Evolutionary conservation across 805 yeast genomes (phyloP), one percentile per base, ranked within the genome.

Genomic region (Candida loeiensis): DNA sequence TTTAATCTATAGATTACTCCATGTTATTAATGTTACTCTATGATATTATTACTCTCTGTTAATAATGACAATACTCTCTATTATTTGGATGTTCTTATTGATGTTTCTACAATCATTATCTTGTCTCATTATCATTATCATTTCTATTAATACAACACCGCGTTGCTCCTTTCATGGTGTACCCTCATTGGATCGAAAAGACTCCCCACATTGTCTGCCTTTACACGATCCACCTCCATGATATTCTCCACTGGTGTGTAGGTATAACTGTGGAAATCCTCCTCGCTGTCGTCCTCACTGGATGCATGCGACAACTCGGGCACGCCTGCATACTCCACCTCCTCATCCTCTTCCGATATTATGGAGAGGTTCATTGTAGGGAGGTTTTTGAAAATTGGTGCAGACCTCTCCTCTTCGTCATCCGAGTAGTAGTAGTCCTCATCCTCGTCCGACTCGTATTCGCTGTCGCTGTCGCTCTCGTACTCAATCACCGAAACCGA

Each of bases 401-500:
- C 24, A 13, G 29, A 26, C 32, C 21, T 15, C 30, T 22, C 17
- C 34, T 45, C 50, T 5, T 46, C 50, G 2, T 41, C 43, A 19
- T 47, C 51, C 12, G 49, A 44, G 20, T 46, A 48, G 37, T 49
- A 54, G 29, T 51, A 51, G 43, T 53, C 44, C 36, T 53, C 50
- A 20, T 51, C 56, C 12, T 45, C 45, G 18, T 37, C 40, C 6
- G 36, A 37, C 14, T 22, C 34, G 20, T 24, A 31, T 20, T 48
- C 54, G 12, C 45, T 32, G 34, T 49, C 55, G 18, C 46, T 40
- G 24, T 47, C 49, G 21, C 47, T 49, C 17, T 50, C 58, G 13
- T 47, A 47, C 21, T 57, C 69, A 5, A 48, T 48, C 19, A 53
- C 63, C 13, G 55, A 51, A 32, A 60, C 40, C 11, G 55, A 51